Percentiles rank a stretch among this genome's conserved stretches.
Evolutionary conservation across 2,329 filamentous ascomycete genomes (phyloP).

Genomic region (Penicillium sp.): DNA sequence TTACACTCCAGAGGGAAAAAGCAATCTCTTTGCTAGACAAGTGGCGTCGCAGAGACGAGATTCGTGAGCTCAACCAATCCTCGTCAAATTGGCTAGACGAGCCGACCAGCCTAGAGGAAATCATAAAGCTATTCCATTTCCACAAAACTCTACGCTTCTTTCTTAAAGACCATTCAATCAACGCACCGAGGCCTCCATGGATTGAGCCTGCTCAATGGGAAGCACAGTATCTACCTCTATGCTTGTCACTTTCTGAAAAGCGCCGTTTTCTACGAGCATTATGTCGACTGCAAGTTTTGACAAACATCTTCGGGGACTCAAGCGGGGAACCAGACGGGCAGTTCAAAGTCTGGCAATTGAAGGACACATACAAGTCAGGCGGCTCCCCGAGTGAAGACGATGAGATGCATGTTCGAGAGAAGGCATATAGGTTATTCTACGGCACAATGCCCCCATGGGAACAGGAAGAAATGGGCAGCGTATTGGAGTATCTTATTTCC

Average conservation of each 20-base stretch:
- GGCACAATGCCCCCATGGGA: conserved; percentile 21
- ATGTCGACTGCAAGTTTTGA: conserved; percentile 3
- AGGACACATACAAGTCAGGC: background rate
- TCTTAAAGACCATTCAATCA: conserved; percentile 2
- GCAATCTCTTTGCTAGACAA: conserved; percentile 15
- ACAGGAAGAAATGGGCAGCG: conserved; percentile 15
- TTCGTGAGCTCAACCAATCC: background rate
- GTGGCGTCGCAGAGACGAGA: conserved; percentile 15
- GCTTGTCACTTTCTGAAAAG: conserved; percentile 3
- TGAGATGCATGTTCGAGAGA: conserved; percentile 1
- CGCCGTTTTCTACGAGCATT: conserved; percentile 1
- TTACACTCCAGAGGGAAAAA: conserved; percentile 1
- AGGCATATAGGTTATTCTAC: conserved; percentile 15
- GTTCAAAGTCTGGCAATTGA: background rate
- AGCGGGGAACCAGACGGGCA: background rate
- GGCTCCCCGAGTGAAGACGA: background rate
- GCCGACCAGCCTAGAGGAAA: conserved; percentile 7
- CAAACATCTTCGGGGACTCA: conserved; percentile 13
- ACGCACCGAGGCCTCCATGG: conserved; percentile 3
- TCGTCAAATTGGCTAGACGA: background rate
- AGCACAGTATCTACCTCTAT: background rate
- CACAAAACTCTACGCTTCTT: conserved; percentile 5
- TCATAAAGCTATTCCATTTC: conserved; percentile 6
- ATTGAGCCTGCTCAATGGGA: conserved; percentile 2
- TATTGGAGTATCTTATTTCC: conserved; percentile 8